These are phyloP conservation scores for Eleusine coracana DNA, from an alignment of 176 grass and related monocot species.

Conservation along the genomic window DNA sequence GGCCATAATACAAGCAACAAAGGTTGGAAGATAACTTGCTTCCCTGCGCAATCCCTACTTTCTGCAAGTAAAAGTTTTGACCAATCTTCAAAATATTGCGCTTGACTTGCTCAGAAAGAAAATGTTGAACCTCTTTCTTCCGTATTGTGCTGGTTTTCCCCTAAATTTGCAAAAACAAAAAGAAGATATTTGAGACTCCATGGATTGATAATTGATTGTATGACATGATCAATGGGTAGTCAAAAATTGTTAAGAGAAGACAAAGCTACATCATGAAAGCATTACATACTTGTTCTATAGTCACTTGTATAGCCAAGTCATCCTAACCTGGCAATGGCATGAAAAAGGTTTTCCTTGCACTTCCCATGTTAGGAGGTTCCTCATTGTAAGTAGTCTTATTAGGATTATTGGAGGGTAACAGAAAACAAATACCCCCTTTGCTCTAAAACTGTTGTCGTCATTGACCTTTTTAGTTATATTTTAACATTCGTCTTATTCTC, in stretches of 20 bases:
- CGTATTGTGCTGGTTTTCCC: slow-evolving; percentile 39
- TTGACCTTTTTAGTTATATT: too few relatives aligned
- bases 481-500: too few relatives aligned
- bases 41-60: slow-evolving; percentile 87
- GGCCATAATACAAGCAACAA: slow-evolving; percentile 83
- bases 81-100: slow-evolving; percentile 73
- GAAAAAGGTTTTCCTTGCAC: neutral
- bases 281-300: neutral
- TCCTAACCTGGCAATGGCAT: neutral
- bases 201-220: neutral
- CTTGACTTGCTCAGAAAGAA: slow-evolving; percentile 65
- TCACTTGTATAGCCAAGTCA: neutral
- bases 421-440: neutral
- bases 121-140: slow-evolving; percentile 54
- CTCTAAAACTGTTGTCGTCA: too few relatives aligned
- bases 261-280: neutral
- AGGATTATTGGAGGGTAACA: neutral
- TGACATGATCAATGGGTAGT: slow-evolving; percentile 6
- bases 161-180: slow-evolving; percentile 42
- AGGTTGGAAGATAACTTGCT: slow-evolving; percentile 74
- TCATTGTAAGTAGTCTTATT: neutral
- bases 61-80: slow-evolving; percentile 69
- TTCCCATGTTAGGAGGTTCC: neutral
- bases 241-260: slow-evolving; percentile 14
- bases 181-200: slow-evolving; percentile 1